phyloP scores from a whole-genome alignment of 805 yeast species.

The Cyberlindnera misumaiensis region DNA sequence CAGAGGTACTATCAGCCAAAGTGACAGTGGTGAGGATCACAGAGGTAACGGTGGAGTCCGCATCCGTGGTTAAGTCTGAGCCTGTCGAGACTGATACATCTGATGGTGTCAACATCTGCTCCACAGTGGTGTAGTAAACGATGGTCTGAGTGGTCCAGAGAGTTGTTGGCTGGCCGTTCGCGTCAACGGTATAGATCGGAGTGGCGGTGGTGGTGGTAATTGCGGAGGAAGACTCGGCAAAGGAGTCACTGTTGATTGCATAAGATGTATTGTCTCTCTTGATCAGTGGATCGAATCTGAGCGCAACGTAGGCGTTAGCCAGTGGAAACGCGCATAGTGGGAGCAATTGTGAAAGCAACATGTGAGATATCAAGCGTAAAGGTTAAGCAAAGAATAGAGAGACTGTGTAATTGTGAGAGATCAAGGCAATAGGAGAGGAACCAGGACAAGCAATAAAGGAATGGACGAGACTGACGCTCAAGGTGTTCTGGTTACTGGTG shows the following conservation, averaged over 20 bases:
- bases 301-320: constrained; percentile 20
- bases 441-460: constrained; percentile 13
- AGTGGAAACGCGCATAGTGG: constrained; percentile 12
- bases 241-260: constrained; percentile 1
- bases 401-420: neutral
- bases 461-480: constrained; percentile 25
- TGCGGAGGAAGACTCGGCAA: constrained; percentile 7
- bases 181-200: constrained; percentile 17
- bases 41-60: constrained; percentile 39
- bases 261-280: constrained; percentile 17
- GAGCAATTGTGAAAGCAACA: constrained; percentile 12
- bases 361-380: constrained; percentile 1
- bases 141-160: constrained; percentile 35
- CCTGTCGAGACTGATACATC: constrained; percentile 7
- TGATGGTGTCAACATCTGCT: constrained; percentile 35
- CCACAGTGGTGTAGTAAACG: constrained; percentile 38
- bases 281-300: constrained; percentile 17
- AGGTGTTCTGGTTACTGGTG: neutral
- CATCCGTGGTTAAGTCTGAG: constrained; percentile 4
- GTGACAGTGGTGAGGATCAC: constrained; percentile 28
- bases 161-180: constrained; percentile 33
- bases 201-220: constrained; percentile 18
- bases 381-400: neutral
- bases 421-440: constrained; percentile 2
- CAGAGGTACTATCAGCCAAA: constrained; percentile 32